phyloP scores from a whole-genome alignment of 352 stramenopile species.

The Pilasporangium apinafurcum region DNA sequence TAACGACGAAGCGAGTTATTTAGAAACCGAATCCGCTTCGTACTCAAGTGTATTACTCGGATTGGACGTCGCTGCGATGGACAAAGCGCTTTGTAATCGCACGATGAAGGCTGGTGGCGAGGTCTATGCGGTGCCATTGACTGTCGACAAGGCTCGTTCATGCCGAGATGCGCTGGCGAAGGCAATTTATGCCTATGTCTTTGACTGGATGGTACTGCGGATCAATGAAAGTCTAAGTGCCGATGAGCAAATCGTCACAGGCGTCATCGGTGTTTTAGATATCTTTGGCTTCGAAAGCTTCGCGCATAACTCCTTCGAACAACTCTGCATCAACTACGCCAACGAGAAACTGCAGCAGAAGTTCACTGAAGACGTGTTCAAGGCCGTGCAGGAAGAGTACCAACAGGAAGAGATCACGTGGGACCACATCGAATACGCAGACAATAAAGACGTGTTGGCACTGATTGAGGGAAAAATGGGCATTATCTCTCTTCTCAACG shows the following conservation, averaged over 20 bases:
- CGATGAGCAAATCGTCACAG: constrained; percentile 13
- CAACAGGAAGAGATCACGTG: constrained; percentile 62
- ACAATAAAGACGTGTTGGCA: constrained; percentile 72
- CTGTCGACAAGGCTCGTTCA: constrained; percentile 61
- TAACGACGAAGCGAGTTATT: constrained; percentile 56
- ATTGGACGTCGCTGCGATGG: constrained; percentile 39
- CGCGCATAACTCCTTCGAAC: constrained; percentile 89
- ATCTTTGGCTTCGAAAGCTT: constrained; percentile 91
- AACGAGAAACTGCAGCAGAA: constrained; percentile 92
- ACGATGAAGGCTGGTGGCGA: constrained; percentile 73
- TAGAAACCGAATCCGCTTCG: constrained; percentile 23
- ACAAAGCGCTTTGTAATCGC: constrained; percentile 46
- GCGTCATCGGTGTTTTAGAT: constrained; percentile 82
- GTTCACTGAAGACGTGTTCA: constrained; percentile 77
- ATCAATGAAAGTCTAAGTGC: constrained; percentile 77
- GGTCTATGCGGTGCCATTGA: constrained; percentile 55
- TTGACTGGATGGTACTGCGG: constrained; percentile 92
- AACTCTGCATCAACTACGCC: constrained; percentile 95
- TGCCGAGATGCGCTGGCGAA: constrained; percentile 92
- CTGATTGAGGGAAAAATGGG: constrained; percentile 76
- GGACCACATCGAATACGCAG: constrained; percentile 73
- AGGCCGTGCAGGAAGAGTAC: constrained; percentile 58
- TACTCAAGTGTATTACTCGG: constrained; percentile 45
- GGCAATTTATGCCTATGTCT: constrained; percentile 93
- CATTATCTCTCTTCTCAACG: constrained; percentile 77